A percentile compares a stretch with the other conserved stretches of the same genome.
Evolutionary conservation across 2,329 filamentous ascomycete genomes (phyloP).

Genomic region (Hypoxylon sp.): DNA sequence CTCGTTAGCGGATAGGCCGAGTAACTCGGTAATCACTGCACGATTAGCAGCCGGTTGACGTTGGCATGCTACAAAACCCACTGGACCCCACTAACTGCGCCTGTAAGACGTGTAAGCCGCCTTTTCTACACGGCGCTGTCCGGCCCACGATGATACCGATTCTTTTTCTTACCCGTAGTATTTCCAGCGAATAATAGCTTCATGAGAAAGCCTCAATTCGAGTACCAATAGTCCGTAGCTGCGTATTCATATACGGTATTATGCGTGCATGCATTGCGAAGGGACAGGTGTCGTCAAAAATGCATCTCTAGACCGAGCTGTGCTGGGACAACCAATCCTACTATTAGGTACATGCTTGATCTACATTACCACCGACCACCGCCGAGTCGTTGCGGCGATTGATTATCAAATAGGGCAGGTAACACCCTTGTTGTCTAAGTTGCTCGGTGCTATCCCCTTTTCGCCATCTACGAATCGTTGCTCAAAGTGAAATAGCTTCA

Average conservation of each 20-base stretch:
- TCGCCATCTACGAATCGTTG: slow-evolving; percentile 1
- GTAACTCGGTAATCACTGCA: slow-evolving; percentile 27
- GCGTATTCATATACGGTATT: slow-evolving; percentile 12
- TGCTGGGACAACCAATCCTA: slow-evolving; percentile 6
- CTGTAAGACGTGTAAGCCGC: slow-evolving; percentile 23
- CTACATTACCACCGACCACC: slow-evolving; percentile 36
- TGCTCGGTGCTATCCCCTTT: slow-evolving; percentile 9
- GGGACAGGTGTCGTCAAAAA: slow-evolving; percentile 29
- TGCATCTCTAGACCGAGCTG: slow-evolving; percentile 25
- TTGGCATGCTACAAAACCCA: slow-evolving; percentile 26
- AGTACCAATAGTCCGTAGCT: slow-evolving; percentile 19
- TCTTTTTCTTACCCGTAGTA: slow-evolving; percentile 37
- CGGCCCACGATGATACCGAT: slow-evolving; percentile 19
- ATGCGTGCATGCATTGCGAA: slow-evolving; percentile 16
- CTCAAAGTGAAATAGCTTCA: slow-evolving; percentile 18
- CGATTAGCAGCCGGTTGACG: too few species aligned
- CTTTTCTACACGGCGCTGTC: slow-evolving; percentile 12
- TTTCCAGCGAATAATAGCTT: slow-evolving; percentile 7
- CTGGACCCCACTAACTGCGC: slow-evolving; percentile 34
- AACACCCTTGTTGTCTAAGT: slow-evolving; percentile 11
- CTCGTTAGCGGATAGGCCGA: slow-evolving; percentile 21
- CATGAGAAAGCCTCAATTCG: slow-evolving; percentile 15
- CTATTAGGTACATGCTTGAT: slow-evolving; percentile 28
- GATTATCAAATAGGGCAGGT: slow-evolving; percentile 37
- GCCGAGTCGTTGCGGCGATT: slow-evolving; percentile 34